A percentile compares a stretch with the other conserved stretches of the same genome.
Conservation (phyloP, 495 filamentous ascomycete genomes). For the Neohortaea acidophila region DNA sequence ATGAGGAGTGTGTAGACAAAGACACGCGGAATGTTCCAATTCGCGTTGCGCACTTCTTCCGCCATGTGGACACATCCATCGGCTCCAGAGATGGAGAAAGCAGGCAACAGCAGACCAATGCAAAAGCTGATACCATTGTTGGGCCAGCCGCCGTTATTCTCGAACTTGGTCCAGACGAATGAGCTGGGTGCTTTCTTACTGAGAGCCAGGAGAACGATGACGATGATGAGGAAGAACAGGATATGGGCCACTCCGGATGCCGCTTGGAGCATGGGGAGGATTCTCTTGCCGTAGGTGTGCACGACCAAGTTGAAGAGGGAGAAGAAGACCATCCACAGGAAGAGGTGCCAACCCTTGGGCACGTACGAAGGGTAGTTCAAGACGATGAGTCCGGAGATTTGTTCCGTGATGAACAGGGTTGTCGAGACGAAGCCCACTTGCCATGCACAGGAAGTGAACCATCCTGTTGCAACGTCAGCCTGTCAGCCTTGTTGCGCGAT, state of each 20-base stretch:
- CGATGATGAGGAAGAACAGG: conserved; percentile 25
- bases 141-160: conserved; percentile 5
- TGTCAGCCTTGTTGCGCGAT: too few relatives aligned
- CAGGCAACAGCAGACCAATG: conserved; percentile 5
- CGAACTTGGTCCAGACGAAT: conserved; percentile 18
- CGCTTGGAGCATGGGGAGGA: conserved; percentile 34
- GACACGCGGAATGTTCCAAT: conserved; percentile 1
- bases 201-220: conserved; percentile 30
- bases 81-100: conserved; percentile 8
- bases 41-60: conserved; percentile 9
- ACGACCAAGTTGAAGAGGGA: conserved; percentile 28
- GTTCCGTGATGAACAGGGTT: conserved; percentile 23
- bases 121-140: conserved; percentile 7
- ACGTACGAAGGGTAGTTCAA: conserved; percentile 32
- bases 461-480: too few relatives aligned
- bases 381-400: conserved; percentile 34
- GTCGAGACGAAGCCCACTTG: too few relatives aligned
- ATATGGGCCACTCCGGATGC: conserved; percentile 35
- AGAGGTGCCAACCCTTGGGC: conserved; percentile 32
- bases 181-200: conserved; percentile 30
- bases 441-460: too few relatives aligned
- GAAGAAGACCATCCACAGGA: conserved; percentile 33
- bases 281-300: conserved; percentile 30
- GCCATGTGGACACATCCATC: conserved; percentile 12
- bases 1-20: conserved; percentile 9